Percentiles rank a stretch among this genome's conserved stretches.
These are phyloP conservation scores for Hyaloperonospora brassicae DNA, from an alignment of 352 stramenopile species.

Conservation along the genomic window DNA sequence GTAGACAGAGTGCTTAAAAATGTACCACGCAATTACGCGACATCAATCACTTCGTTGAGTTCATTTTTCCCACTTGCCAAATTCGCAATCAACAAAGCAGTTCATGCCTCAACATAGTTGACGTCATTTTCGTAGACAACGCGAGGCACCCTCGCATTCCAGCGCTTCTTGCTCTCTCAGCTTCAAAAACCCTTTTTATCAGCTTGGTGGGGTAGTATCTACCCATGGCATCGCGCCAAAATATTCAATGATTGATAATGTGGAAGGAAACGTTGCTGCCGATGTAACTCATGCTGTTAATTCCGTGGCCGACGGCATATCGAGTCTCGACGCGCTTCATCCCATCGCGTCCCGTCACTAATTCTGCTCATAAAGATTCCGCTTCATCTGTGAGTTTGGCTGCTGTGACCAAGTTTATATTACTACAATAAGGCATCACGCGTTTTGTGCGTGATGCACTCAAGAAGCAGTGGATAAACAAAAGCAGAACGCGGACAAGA, in stretches of 20 bases:
- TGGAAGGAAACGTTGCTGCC: too few relatives aligned
- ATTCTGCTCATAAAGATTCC: too few relatives aligned
- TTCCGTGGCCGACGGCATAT: background rate
- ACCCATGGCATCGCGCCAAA: too few relatives aligned
- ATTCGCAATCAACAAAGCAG: background rate
- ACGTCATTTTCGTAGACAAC: slow-evolving; percentile 2
- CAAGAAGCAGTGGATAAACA: too few relatives aligned
- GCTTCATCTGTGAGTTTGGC: too few relatives aligned
- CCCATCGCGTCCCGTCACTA: background rate
- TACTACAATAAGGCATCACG: background rate
- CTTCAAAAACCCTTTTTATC: too few relatives aligned
- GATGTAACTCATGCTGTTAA: too few relatives aligned
- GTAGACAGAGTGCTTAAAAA: too few relatives aligned
- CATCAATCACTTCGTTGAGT: background rate
- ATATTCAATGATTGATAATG: too few relatives aligned
- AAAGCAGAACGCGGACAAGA: background rate
- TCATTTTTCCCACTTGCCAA: background rate
- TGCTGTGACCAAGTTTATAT: background rate
- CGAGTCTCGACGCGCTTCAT: background rate
- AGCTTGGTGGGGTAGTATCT: too few relatives aligned
- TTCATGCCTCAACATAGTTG: background rate
- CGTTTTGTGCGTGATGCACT: too few relatives aligned
- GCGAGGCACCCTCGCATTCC: background rate
- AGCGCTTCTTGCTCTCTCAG: background rate
- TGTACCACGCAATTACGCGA: background rate